Evolutionary conservation across 1,139 yeast genomes (phyloP).

Genomic region (Taphrina pruni): DNA sequence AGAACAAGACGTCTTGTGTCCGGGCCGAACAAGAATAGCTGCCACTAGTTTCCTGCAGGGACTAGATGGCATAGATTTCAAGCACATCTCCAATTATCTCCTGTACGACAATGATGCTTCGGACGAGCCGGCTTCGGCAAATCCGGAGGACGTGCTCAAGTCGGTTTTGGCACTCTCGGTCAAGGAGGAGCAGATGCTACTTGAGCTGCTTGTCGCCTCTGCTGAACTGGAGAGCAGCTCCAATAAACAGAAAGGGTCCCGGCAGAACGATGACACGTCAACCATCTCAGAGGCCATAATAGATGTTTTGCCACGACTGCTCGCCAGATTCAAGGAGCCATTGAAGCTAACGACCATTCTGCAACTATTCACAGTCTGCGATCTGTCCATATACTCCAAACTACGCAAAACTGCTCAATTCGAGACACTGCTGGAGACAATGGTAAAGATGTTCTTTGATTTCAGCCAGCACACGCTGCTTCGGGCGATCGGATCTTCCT

Average conservation of each 20-base stretch:
- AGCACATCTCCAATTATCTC: constrained; percentile 47
- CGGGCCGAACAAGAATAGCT: constrained; percentile 47
- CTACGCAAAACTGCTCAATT: constrained; percentile 49
- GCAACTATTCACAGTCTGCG: constrained; percentile 46
- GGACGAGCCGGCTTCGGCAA: constrained; percentile 44
- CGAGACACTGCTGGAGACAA: constrained; percentile 46
- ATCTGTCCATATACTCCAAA: constrained; percentile 48
- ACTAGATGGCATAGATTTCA: constrained; percentile 47
- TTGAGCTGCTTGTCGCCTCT: constrained; percentile 50
- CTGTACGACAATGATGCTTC: constrained; percentile 50
- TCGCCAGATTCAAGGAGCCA: constrained; percentile 49
- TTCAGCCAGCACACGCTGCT: constrained; percentile 42
- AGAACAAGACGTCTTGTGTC: constrained; percentile 37
- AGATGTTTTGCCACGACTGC: constrained; percentile 46
- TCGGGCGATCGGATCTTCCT: constrained; percentile 40
- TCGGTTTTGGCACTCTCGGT: constrained; percentile 46
- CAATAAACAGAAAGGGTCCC: constrained; percentile 10
- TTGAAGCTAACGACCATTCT: constrained; percentile 48
- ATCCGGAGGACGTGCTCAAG: constrained; percentile 36
- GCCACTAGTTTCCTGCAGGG: constrained; percentile 47
- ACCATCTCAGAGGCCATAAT: constrained; percentile 45
- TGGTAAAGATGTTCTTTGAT: constrained; percentile 47
- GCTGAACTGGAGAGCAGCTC: constrained; percentile 46
- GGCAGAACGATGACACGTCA: constrained; percentile 1
- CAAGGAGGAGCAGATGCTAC: constrained; percentile 48